Percentiles rank a stretch among this genome's conserved stretches.
phyloP scores from a whole-genome alignment of 73 alveolate species.

The Paramecium primaurelia region DNA sequence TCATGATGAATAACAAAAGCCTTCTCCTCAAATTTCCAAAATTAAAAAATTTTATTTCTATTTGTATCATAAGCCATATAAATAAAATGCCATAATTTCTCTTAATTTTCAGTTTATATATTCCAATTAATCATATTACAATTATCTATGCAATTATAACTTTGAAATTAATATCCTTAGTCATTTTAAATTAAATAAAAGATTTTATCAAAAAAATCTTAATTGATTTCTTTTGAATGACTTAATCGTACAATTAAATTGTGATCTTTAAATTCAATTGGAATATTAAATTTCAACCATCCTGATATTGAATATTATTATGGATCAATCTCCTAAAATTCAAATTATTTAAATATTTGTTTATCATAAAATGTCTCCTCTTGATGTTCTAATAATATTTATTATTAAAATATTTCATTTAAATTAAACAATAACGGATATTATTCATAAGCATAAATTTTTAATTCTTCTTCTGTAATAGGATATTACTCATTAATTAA shows the following conservation, averaged over 20 bases:
- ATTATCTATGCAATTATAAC: not conserved
- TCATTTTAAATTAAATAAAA: not conserved
- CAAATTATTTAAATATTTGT: not conserved
- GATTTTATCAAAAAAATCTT: not conserved
- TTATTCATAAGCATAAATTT: not conserved
- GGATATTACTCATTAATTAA: not conserved
- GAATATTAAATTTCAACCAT: not conserved
- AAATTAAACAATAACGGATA: not conserved
- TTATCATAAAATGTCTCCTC: not conserved
- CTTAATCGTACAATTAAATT: not conserved
- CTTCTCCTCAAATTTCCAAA: not conserved
- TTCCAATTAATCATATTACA: not conserved
- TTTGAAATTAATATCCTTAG: not conserved
- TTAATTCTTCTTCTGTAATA: not conserved
- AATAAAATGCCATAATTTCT: not conserved
- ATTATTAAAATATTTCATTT: not conserved
- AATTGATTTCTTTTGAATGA: not conserved
- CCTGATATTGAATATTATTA: not conserved
- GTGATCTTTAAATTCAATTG: not conserved
- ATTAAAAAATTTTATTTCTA: not conserved
- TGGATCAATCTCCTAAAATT: not conserved
- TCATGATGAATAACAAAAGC: constrained; percentile 5
- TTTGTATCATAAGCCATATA: not conserved
- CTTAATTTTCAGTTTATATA: not conserved
- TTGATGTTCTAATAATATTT: not conserved